Evolutionary conservation across 306 rosid species (phyloP).

Genomic region (Myrica gale): DNA sequence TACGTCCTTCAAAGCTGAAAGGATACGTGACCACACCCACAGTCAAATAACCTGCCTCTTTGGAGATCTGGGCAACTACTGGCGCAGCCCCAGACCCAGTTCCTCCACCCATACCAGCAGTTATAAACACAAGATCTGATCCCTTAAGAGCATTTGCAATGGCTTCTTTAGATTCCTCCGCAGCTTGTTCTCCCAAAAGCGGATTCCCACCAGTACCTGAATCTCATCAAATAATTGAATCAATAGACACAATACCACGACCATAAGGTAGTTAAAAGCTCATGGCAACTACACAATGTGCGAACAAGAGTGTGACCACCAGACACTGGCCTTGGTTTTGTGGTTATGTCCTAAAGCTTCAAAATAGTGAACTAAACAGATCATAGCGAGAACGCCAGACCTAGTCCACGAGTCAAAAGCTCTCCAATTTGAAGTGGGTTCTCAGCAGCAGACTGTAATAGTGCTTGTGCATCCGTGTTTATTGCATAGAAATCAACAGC

Average conservation of each 20-base stretch:
- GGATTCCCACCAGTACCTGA: constrained; percentile 99
- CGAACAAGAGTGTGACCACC: neutral
- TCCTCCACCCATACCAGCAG: constrained; percentile 99
- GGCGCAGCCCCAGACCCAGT: constrained; percentile 99
- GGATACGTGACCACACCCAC: constrained; percentile 98
- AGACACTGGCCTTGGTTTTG: neutral
- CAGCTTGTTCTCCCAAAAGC: constrained; percentile 95
- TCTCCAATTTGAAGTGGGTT: constrained; percentile 94
- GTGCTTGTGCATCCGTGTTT: constrained; percentile 96
- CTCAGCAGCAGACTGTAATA: constrained; percentile 78
- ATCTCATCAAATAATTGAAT: constrained; percentile 42
- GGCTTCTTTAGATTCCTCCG: constrained; percentile 92
- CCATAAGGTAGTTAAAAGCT: neutral
- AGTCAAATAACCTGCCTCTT: constrained; percentile 93
- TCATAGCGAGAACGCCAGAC: constrained; percentile 45
- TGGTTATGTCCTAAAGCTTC: constrained; percentile 1
- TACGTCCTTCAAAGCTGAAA: constrained; percentile 95
- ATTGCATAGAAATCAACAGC: constrained; percentile 96
- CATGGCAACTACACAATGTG: neutral
- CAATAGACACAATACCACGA: constrained; percentile 2
- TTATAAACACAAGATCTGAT: constrained; percentile 93
- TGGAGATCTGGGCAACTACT: constrained; percentile 89
- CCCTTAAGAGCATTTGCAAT: constrained; percentile 84
- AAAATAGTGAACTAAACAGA: constrained; percentile 1
- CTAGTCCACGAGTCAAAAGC: constrained; percentile 97